Conservation (phyloP, 768 basidiomycete genomes). For the Serpula lacrymans region DNA sequence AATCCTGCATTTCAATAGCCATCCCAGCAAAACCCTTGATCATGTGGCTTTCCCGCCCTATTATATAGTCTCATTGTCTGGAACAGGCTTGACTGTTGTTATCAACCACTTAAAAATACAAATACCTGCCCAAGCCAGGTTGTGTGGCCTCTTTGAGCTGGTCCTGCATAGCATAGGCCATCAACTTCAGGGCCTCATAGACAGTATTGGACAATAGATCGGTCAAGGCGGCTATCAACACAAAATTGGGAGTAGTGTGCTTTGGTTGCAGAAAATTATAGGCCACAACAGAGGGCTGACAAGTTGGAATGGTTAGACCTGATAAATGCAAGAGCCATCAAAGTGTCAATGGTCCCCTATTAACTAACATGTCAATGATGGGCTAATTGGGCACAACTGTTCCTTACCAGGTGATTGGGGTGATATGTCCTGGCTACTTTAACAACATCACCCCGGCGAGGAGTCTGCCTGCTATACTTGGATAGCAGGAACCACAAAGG, state of each 20-base stretch:
- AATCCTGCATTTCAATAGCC: constrained; percentile 6
- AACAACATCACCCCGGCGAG: too few species aligned
- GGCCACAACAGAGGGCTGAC: constrained; percentile 1
- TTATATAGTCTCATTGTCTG: constrained; percentile 5
- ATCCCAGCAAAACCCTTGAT: constrained; percentile 15
- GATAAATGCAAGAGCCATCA: constrained; percentile 8
- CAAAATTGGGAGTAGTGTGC: constrained; percentile 11
- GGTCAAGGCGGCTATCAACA: constrained; percentile 11
- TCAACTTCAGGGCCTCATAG: constrained; percentile 1
- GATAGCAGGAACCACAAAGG: too few species aligned
- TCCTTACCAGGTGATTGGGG: background rate
- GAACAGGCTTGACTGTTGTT: constrained; percentile 13
- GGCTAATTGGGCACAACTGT: too few species aligned
- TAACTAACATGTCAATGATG: too few species aligned
- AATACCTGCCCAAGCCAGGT: background rate
- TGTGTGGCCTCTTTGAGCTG: background rate
- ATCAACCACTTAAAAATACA: constrained; percentile 8
- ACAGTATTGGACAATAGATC: constrained; percentile 7
- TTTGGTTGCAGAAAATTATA: constrained; percentile 9
- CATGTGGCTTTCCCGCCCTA: constrained; percentile 10
- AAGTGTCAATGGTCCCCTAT: constrained; percentile 1
- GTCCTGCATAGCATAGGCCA: constrained; percentile 1
- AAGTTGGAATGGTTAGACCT: constrained; percentile 3
- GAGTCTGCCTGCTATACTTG: too few species aligned
- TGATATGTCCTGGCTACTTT: background rate